phyloP scores from a whole-genome alignment of 2,329 filamentous ascomycete genomes.

The Hymenoscyphus repandus region DNA sequence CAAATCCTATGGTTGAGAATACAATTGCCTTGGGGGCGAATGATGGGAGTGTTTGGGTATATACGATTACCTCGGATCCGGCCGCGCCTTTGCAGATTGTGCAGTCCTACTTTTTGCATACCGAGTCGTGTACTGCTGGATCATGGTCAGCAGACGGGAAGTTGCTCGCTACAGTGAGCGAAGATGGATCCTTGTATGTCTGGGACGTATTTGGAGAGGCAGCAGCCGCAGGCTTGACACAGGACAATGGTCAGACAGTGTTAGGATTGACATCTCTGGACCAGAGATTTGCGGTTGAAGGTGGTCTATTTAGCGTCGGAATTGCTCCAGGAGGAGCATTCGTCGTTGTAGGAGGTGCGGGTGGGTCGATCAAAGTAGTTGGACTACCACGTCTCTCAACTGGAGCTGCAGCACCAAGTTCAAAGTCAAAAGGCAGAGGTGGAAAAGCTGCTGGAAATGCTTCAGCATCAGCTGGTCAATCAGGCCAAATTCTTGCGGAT shows the following conservation, averaged over 20 bases:
- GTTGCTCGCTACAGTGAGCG: slow-evolving; percentile 80
- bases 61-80: slow-evolving; percentile 51
- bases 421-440: slow-evolving; percentile 28
- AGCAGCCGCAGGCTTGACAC: slow-evolving; percentile 47
- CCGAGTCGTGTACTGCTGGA: slow-evolving; percentile 78
- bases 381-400: slow-evolving; percentile 62
- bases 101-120: slow-evolving; percentile 90
- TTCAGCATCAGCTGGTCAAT: slow-evolving; percentile 41
- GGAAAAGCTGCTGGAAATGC: slow-evolving; percentile 36
- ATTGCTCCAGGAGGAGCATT: slow-evolving; percentile 75
- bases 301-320: slow-evolving; percentile 83
- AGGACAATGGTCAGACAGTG: slow-evolving; percentile 56
- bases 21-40: slow-evolving; percentile 81
- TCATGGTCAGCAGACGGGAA: slow-evolving; percentile 85
- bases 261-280: slow-evolving; percentile 75
- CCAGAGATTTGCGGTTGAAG: slow-evolving; percentile 87
- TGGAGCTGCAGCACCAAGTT: slow-evolving; percentile 19
- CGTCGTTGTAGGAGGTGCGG: slow-evolving; percentile 81
- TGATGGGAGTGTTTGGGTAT: slow-evolving; percentile 94
- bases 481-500: slow-evolving; percentile 73
- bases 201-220: slow-evolving; percentile 57
- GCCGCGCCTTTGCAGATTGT: slow-evolving; percentile 67
- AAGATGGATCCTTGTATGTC: slow-evolving; percentile 84
- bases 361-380: slow-evolving; percentile 78
- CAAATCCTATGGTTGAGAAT: slow-evolving; percentile 66